phyloP scores from a whole-genome alignment of 352 stramenopile species.

The Globisporangium alternatum region DNA sequence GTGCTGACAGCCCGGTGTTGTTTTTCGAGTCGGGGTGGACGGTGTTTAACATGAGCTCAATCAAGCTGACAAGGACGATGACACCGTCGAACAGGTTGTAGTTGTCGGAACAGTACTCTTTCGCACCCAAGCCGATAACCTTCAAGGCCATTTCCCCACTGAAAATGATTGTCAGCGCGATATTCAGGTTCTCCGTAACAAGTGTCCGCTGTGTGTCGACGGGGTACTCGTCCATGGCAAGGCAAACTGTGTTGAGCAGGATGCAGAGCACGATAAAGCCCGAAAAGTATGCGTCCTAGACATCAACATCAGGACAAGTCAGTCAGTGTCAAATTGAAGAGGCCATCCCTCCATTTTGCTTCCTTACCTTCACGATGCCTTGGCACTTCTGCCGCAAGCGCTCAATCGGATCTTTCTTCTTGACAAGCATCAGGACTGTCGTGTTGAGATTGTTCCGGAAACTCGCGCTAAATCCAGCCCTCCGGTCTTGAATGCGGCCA shows the following conservation, averaged over 20 bases:
- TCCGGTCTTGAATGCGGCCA: background rate
- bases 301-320: background rate
- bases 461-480: slow-evolving; percentile 11
- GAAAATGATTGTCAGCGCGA: slow-evolving; percentile 43
- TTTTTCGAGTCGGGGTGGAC: slow-evolving; percentile 21
- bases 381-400: slow-evolving; percentile 22
- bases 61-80: slow-evolving; percentile 49
- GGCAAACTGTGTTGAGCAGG: slow-evolving; percentile 54
- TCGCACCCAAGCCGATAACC: slow-evolving; percentile 45
- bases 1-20: slow-evolving; percentile 61
- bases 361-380: slow-evolving; percentile 22
- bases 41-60: slow-evolving; percentile 37
- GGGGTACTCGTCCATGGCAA: slow-evolving; percentile 58
- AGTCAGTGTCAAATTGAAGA: background rate
- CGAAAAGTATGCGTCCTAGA: slow-evolving; percentile 30
- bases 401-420: slow-evolving; percentile 15
- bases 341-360: background rate
- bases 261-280: slow-evolving; percentile 47
- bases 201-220: slow-evolving; percentile 15
- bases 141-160: slow-evolving; percentile 55
- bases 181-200: slow-evolving; percentile 34
- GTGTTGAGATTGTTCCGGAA: slow-evolving; percentile 18
- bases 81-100: slow-evolving; percentile 61
- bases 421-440: slow-evolving; percentile 20
- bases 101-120: slow-evolving; percentile 39